Conservation (phyloP, 139 green algal genomes). For the Tetradesmus obliquus region DNA sequence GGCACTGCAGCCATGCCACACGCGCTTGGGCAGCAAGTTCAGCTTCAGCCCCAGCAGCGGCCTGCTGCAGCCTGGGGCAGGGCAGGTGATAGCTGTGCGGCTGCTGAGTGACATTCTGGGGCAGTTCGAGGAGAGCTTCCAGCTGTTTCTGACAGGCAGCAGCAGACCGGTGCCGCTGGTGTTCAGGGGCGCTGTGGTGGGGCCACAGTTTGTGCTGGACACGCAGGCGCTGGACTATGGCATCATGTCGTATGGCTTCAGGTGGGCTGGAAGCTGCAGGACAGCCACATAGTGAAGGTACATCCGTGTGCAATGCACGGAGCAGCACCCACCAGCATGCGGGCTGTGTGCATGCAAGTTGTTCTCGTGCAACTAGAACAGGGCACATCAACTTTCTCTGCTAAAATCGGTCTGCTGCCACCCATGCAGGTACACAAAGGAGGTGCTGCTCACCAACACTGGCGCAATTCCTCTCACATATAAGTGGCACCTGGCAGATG, state of each 20-base stretch:
- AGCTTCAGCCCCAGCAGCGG: slow-evolving; percentile 78
- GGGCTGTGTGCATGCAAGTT: background rate
- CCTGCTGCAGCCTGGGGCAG: slow-evolving; percentile 55
- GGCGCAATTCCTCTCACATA: slow-evolving; percentile 84
- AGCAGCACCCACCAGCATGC: background rate
- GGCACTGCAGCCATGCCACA: slow-evolving; percentile 34
- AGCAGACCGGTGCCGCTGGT: slow-evolving; percentile 68
- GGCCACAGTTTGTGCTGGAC: slow-evolving; percentile 77
- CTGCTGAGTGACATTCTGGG: slow-evolving; percentile 78
- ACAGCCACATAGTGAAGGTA: background rate
- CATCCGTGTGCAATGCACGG: background rate
- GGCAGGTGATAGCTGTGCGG: slow-evolving; percentile 64
- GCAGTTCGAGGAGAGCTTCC: slow-evolving; percentile 79
- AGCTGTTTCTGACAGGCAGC: slow-evolving; percentile 68
- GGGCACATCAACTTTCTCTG: too few species aligned
- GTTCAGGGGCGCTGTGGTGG: slow-evolving; percentile 77
- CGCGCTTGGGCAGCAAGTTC: slow-evolving; percentile 74
- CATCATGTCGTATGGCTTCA: slow-evolving; percentile 81
- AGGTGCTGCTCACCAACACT: slow-evolving; percentile 76
- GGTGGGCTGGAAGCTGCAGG: slow-evolving; percentile 43
- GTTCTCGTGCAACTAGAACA: background rate
- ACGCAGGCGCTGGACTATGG: slow-evolving; percentile 77
- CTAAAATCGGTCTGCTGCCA: background rate
- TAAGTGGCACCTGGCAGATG: slow-evolving; percentile 68
- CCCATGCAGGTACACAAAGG: slow-evolving; percentile 68